phyloP scores from a whole-genome alignment of 352 stramenopile species.

The Globisporangium iwayamae region DNA sequence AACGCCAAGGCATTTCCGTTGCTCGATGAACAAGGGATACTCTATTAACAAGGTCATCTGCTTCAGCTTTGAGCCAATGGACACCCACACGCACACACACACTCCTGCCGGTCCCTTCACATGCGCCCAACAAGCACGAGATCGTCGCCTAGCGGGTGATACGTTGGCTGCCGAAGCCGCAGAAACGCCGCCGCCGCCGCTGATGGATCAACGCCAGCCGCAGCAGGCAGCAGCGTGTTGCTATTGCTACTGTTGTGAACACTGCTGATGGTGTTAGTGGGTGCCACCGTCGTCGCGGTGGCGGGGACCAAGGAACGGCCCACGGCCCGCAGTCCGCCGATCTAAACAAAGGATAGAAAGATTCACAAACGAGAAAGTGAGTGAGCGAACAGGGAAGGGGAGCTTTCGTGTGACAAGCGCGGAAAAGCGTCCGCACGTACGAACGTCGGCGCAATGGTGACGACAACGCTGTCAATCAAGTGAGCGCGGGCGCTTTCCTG shows the following conservation, averaged over 20 bases:
- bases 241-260: background rate
- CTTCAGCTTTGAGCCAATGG: too few species aligned
- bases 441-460: conserved; percentile 81
- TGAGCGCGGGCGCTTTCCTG: conserved; percentile 27
- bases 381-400: background rate
- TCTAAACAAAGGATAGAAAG: conserved; percentile 24
- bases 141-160: conserved; percentile 19
- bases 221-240: background rate
- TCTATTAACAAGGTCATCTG: too few species aligned
- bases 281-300: conserved; percentile 3
- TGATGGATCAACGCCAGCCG: background rate
- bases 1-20: too few species aligned
- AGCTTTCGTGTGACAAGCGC: background rate
- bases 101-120: background rate
- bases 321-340: conserved; percentile 58
- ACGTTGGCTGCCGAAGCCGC: conserved; percentile 17
- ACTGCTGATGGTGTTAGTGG: background rate
- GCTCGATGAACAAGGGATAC: too few species aligned
- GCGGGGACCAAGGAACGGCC: conserved; percentile 18
- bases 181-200: conserved; percentile 9
- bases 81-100: too few species aligned
- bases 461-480: conserved; percentile 64
- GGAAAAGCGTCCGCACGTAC: conserved; percentile 33
- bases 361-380: background rate
- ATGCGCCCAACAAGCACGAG: conserved; percentile 16